Percentiles rank a stretch among this genome's conserved stretches.
These are phyloP conservation scores for Prunus kanzakura DNA, from an alignment of 306 rosid species.

Conservation along the genomic window DNA sequence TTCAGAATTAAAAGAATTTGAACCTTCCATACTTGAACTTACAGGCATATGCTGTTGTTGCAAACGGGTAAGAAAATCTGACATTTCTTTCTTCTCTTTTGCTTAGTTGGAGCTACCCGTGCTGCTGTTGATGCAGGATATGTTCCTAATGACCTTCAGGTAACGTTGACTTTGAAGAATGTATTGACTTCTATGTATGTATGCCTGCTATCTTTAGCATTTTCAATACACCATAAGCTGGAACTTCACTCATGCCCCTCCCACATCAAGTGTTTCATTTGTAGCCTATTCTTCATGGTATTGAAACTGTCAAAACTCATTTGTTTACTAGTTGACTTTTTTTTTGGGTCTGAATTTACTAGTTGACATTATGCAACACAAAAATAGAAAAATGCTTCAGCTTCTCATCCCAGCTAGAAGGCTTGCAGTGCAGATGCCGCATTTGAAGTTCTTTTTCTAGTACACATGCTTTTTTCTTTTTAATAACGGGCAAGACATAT, in stretches of 20 bases:
- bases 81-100: constrained; percentile 30
- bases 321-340: background rate
- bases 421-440: background rate
- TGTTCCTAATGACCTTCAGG: constrained; percentile 97
- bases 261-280: background rate
- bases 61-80: constrained; percentile 7
- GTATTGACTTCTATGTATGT: background rate
- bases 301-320: background rate
- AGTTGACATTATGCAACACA: background rate
- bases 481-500: background rate
- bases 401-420: background rate
- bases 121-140: constrained; percentile 98
- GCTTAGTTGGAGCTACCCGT: constrained; percentile 86
- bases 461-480: background rate
- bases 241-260: no score
- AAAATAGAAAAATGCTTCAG: background rate
- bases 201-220: background rate
- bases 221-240: background rate
- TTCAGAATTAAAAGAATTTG: background rate
- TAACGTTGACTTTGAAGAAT: constrained; percentile 16
- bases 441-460: background rate
- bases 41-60: constrained; percentile 5
- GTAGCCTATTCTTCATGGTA: background rate
- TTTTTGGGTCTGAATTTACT: background rate
- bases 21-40: background rate